Evolutionary conservation across 306 rosid genomes (phyloP).

Genomic region (Casuarina cunninghamiana): DNA sequence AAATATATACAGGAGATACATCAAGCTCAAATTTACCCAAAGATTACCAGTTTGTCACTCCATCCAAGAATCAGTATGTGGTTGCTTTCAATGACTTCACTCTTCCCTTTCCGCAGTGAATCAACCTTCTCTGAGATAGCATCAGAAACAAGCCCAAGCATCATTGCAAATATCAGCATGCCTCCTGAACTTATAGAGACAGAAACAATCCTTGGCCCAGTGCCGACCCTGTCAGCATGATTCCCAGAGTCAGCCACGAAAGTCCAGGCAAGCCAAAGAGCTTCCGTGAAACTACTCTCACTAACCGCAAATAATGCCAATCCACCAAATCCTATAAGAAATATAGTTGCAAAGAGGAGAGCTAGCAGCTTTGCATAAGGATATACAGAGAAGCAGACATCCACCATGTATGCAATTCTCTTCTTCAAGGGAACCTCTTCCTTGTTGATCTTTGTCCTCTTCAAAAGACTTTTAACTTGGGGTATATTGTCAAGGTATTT

Average conservation of each 20-base stretch:
- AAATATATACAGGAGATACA: background rate
- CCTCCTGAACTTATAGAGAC: constrained; percentile 97
- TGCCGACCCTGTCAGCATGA: constrained; percentile 95
- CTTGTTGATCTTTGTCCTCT: constrained; percentile 57
- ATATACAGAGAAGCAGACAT: constrained; percentile 89
- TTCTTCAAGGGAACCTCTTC: constrained; percentile 87
- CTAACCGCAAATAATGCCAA: constrained; percentile 91
- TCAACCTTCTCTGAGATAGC: constrained; percentile 98
- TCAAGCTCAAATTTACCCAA: constrained; percentile 12
- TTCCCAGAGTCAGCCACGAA: constrained; percentile 95
- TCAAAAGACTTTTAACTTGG: constrained; percentile 48
- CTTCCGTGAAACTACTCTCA: constrained; percentile 82
- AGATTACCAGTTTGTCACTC: constrained; percentile 92
- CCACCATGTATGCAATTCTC: constrained; percentile 87
- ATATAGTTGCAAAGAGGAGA: constrained; percentile 87
- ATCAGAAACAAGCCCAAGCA: constrained; percentile 96
- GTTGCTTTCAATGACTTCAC: constrained; percentile 94
- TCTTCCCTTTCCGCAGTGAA: constrained; percentile 93
- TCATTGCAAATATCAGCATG: constrained; percentile 98
- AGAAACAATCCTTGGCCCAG: constrained; percentile 93
- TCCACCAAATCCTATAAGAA: constrained; percentile 93
- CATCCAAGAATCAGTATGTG: constrained; percentile 98
- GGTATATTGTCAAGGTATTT: constrained; percentile 80
- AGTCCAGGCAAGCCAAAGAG: constrained; percentile 99
- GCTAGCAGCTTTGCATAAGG: constrained; percentile 96